Evolutionary conservation across 331 rosid species (phyloP).

Genomic region (Pyrus hybrid): DNA sequence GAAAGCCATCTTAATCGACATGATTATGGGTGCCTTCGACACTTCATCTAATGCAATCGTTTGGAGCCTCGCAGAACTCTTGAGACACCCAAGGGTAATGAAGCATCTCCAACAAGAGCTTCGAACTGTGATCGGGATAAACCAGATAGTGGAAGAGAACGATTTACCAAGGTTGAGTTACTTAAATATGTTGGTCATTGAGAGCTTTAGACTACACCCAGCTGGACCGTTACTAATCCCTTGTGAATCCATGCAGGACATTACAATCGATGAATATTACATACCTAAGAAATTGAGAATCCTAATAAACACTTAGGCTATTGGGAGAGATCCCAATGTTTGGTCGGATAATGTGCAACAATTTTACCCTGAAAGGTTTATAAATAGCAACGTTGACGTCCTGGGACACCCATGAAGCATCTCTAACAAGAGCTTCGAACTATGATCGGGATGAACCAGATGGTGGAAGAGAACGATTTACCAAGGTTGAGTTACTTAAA

Average conservation of each 20-base stretch:
- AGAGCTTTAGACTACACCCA: constrained; percentile 28
- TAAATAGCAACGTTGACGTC: neutral
- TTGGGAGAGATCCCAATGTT: constrained; percentile 17
- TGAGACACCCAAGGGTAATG: constrained; percentile 31
- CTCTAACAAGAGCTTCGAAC: constrained; percentile 32
- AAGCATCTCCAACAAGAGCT: constrained; percentile 36
- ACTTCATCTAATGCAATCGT: constrained; percentile 3
- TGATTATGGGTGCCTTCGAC: constrained; percentile 13
- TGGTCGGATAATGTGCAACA: constrained; percentile 32
- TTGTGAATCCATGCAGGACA: constrained; percentile 16
- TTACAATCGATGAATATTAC: constrained; percentile 8
- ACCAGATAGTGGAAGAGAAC: constrained; percentile 19
- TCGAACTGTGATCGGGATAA: constrained; percentile 16
- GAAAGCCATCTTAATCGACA: constrained; percentile 24
- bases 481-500: constrained; percentile 27
- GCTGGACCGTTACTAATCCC: constrained; percentile 11
- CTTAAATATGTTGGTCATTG: constrained; percentile 33
- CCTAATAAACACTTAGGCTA: constrained; percentile 17
- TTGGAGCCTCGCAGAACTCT: constrained; percentile 37
- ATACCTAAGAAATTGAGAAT: constrained; percentile 18
- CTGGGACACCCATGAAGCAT: constrained; percentile 19
- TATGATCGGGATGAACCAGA: constrained; percentile 17
- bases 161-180: constrained; percentile 28
- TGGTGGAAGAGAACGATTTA: constrained; percentile 31
- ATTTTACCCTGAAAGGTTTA: constrained; percentile 40